Evolutionary conservation across 352 stramenopile species (phyloP).

Genomic region (Phytophthora meadii): DNA sequence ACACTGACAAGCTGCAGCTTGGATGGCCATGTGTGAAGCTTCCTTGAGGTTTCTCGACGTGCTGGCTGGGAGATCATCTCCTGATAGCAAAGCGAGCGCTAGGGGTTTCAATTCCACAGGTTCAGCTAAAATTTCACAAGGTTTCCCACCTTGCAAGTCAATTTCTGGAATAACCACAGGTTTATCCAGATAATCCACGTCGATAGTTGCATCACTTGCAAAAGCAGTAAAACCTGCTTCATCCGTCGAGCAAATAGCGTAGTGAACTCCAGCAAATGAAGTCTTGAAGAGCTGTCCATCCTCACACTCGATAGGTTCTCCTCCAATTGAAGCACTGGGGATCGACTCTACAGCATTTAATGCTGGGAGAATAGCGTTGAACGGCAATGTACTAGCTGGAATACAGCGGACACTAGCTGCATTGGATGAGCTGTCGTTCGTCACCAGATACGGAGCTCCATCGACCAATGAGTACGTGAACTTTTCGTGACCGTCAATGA

Average conservation of each 20-base stretch:
- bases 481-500: slow-evolving; percentile 20
- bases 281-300: slow-evolving; percentile 34
- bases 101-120: slow-evolving; percentile 4
- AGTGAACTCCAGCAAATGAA: slow-evolving; percentile 31
- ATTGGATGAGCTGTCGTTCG: slow-evolving; percentile 18
- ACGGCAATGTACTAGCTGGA: slow-evolving; percentile 15
- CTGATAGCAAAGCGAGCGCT: slow-evolving; percentile 23
- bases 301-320: slow-evolving; percentile 26
- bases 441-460: slow-evolving; percentile 32
- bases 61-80: slow-evolving; percentile 8
- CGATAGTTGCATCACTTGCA: slow-evolving; percentile 37
- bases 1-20: slow-evolving; percentile 21
- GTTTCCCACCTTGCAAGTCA: slow-evolving; percentile 8
- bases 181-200: slow-evolving; percentile 29
- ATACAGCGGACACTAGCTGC: slow-evolving; percentile 26
- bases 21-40: slow-evolving; percentile 21
- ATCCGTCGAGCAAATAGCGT: slow-evolving; percentile 33
- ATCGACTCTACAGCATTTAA: slow-evolving; percentile 25
- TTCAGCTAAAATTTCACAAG: slow-evolving; percentile 7
- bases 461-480: slow-evolving; percentile 42
- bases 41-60: slow-evolving; percentile 21
- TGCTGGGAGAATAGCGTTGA: slow-evolving; percentile 26
- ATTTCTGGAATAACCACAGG: slow-evolving; percentile 8
- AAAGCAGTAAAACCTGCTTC: slow-evolving; percentile 33
- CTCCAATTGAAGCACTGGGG: slow-evolving; percentile 10